phyloP scores from a whole-genome alignment of 352 stramenopile genomes.

The Pythium apleroticum region DNA sequence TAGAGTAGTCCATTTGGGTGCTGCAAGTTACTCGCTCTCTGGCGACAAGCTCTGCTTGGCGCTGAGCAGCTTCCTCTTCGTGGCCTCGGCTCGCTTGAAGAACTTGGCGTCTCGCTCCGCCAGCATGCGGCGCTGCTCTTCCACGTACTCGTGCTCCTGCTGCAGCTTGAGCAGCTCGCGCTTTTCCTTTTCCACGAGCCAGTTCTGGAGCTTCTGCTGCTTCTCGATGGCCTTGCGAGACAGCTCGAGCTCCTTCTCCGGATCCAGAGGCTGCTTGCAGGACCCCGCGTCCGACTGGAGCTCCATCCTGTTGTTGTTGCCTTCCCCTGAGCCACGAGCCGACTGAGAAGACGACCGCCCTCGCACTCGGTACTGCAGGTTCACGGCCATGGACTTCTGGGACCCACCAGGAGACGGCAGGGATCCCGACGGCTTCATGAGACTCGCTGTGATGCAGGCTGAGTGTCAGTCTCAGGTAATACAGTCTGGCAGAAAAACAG shows the following conservation, averaged over 20 bases:
- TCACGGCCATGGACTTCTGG: constrained; percentile 25
- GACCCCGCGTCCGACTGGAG: constrained; percentile 6
- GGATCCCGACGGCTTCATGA: constrained; percentile 19
- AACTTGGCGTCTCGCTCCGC: constrained; percentile 82
- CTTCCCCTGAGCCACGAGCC: neutral
- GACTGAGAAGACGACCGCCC: constrained; percentile 35
- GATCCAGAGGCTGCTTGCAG: constrained; percentile 30
- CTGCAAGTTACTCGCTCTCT: constrained; percentile 1
- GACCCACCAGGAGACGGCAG: constrained; percentile 20
- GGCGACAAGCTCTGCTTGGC: constrained; percentile 13
- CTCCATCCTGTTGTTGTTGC: constrained; percentile 47
- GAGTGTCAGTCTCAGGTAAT: neutral
- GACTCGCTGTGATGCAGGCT: constrained; percentile 6
- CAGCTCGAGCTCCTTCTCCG: constrained; percentile 63
- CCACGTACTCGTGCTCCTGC: constrained; percentile 70
- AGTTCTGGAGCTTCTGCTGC: constrained; percentile 88
- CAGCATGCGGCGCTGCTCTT: constrained; percentile 61
- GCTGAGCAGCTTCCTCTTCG: constrained; percentile 61
- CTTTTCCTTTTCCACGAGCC: constrained; percentile 88
- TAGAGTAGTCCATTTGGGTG: no score
- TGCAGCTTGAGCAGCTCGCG: constrained; percentile 81
- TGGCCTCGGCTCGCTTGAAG: constrained; percentile 63
- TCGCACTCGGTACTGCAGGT: constrained; percentile 69
- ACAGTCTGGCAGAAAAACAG: neutral
- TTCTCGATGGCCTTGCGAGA: constrained; percentile 87